phyloP scores from a whole-genome alignment of 225 moss, liverwort and hornwort genomes.

The Ulota crispa region DNA sequence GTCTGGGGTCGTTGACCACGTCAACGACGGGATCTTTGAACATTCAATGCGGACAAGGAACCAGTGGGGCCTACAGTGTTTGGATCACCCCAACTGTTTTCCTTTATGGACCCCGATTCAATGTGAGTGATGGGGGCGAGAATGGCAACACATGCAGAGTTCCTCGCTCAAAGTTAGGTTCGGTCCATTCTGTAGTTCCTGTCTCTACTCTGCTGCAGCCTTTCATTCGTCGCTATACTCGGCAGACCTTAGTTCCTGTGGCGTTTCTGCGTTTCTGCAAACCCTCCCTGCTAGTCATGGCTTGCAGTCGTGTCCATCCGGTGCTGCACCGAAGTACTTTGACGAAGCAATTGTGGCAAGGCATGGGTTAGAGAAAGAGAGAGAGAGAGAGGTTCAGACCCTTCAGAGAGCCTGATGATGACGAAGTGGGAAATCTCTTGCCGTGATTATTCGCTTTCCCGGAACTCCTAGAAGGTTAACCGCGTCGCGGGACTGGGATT shows the following conservation, averaged over 20 bases:
- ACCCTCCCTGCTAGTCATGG: conserved; percentile 15
- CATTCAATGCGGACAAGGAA: conserved; percentile 47
- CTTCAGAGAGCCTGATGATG: neutral
- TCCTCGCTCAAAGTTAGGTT: neutral
- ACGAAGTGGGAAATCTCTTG: neutral
- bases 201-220: conserved; percentile 3
- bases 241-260: neutral
- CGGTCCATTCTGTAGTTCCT: neutral
- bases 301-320: neutral
- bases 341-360: conserved; percentile 18
- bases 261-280: neutral
- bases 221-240: neutral
- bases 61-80: conserved; percentile 46
- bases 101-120: conserved; percentile 43
- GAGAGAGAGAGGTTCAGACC: neutral
- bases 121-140: conserved; percentile 47
- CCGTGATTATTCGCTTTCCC: neutral
- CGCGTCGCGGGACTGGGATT: conserved; percentile 2
- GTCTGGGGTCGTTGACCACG: conserved; percentile 37
- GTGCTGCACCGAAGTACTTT: neutral
- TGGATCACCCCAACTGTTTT: conserved; percentile 50
- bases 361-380: conserved; percentile 9
- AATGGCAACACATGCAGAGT: conserved; percentile 32
- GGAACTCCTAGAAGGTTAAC: neutral
- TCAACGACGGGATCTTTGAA: conserved; percentile 56